Evolutionary conservation across 192 early-diverging fungal species (phyloP).

Genomic region (Mortierella claussenii): DNA sequence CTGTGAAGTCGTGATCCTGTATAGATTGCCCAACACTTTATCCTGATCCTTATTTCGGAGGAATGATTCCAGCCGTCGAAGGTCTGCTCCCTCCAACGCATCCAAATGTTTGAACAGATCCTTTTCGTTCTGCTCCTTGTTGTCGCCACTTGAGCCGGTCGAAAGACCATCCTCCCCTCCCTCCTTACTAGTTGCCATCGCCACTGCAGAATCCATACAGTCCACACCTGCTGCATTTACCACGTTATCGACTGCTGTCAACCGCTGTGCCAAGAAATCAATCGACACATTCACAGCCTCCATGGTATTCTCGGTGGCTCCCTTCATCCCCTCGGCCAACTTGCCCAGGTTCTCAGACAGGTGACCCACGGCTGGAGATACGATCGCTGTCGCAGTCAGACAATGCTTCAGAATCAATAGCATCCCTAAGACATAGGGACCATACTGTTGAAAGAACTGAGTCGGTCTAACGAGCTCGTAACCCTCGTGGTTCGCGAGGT

Average conservation of each 20-base stretch:
- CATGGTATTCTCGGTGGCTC: no score
- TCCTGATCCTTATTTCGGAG: slow-evolving; percentile 18
- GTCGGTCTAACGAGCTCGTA: slow-evolving; percentile 7
- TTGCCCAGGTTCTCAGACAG: background rate
- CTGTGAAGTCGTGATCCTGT: slow-evolving; percentile 14
- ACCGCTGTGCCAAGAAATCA: no score
- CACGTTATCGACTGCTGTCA: no score
- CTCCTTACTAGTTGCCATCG: no score
- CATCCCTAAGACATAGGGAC: slow-evolving; percentile 11
- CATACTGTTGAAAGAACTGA: slow-evolving; percentile 18
- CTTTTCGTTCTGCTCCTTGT: background rate
- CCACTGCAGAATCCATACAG: no score
- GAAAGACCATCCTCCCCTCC: no score
- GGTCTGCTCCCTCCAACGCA: slow-evolving; percentile 22
- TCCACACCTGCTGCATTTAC: no score
- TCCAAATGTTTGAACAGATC: slow-evolving; percentile 12
- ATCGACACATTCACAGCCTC: no score
- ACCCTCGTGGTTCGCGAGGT: slow-evolving; percentile 11
- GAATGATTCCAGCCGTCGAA: slow-evolving; percentile 19
- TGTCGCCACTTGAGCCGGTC: no score
- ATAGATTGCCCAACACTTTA: slow-evolving; percentile 29
- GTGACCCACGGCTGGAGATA: background rate
- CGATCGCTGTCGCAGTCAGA: background rate
- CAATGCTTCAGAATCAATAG: slow-evolving; percentile 11
- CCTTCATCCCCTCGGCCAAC: no score